Conservation (phyloP, 2,329 filamentous ascomycete genomes). For the Chalaropsis thielavioides region DNA sequence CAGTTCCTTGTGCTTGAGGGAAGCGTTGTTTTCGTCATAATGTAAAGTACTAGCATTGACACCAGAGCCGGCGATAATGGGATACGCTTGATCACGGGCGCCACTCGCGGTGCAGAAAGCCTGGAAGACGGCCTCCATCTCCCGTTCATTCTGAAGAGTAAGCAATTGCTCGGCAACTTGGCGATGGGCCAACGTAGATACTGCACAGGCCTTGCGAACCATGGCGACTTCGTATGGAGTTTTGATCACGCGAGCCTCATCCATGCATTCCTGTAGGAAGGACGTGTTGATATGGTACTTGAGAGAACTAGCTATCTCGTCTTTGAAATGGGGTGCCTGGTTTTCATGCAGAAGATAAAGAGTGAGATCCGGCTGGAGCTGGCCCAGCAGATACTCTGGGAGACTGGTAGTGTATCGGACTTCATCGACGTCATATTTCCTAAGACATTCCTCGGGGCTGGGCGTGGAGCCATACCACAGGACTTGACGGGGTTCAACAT, state of each 20-base stretch:
- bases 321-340: slow-evolving; percentile 28
- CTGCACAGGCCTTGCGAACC: slow-evolving; percentile 64
- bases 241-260: slow-evolving; percentile 69
- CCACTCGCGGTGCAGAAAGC: slow-evolving; percentile 57
- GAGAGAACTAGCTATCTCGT: slow-evolving; percentile 24
- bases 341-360: slow-evolving; percentile 35
- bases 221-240: slow-evolving; percentile 71
- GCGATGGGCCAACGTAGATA: slow-evolving; percentile 65
- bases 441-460: slow-evolving; percentile 44
- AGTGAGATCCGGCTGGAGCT: slow-evolving; percentile 24
- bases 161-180: slow-evolving; percentile 52
- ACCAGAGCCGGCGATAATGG: slow-evolving; percentile 75
- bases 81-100: slow-evolving; percentile 68
- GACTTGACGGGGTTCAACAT: slow-evolving; percentile 44
- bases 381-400: slow-evolving; percentile 29
- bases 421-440: slow-evolving; percentile 53
- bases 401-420: slow-evolving; percentile 49
- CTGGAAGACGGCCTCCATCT: slow-evolving; percentile 68
- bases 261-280: slow-evolving; percentile 55
- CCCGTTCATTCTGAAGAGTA: slow-evolving; percentile 57
- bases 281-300: slow-evolving; percentile 33
- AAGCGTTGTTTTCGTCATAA: slow-evolving; percentile 66
- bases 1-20: slow-evolving; percentile 54
- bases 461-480: slow-evolving; percentile 52
- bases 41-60: slow-evolving; percentile 74